These are phyloP conservation scores for Durotheca rogersii DNA, from an alignment of 495 filamentous ascomycete species.

Conservation along the genomic window DNA sequence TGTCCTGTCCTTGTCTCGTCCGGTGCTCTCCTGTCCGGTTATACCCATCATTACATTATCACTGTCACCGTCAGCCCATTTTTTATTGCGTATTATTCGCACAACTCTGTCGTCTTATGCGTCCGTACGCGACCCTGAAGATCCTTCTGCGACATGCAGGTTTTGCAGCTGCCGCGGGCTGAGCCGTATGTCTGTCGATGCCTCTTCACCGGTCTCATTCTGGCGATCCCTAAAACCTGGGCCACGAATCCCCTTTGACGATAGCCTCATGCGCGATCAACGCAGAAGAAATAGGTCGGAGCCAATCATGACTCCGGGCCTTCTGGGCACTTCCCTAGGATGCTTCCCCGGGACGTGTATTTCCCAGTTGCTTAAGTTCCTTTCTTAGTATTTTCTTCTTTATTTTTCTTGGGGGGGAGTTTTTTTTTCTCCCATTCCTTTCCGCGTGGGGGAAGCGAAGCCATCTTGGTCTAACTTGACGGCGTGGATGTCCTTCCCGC, in stretches of 20 bases:
- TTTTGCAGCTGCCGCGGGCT: neutral
- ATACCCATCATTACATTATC: neutral
- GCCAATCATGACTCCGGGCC: conserved; percentile 7
- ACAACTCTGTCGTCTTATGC: neutral
- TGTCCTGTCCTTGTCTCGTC: too few species aligned
- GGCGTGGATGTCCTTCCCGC: conserved; percentile 16
- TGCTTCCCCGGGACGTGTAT: conserved; percentile 16
- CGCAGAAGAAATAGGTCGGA: neutral
- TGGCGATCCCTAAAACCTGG: conserved; percentile 6
- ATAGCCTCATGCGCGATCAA: conserved; percentile 20
- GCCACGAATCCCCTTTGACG: conserved; percentile 7
- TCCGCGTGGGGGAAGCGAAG: neutral
- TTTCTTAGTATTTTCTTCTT: too few species aligned
- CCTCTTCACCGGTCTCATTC: conserved; percentile 14
- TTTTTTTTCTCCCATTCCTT: too few species aligned
- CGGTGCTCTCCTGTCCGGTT: too few species aligned
- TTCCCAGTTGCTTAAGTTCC: conserved; percentile 16
- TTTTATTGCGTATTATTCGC: neutral
- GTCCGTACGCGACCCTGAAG: neutral
- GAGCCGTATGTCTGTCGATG: neutral
- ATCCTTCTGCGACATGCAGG: conserved; percentile 7
- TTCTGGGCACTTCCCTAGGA: conserved; percentile 10
- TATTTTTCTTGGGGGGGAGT: neutral
- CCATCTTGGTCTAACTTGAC: conserved; percentile 23
- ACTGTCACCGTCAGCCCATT: neutral